Percentiles rank a stretch among this genome's conserved stretches.
Evolutionary conservation across 495 filamentous ascomycete species (phyloP).

Genomic region (Poronia punctata): DNA sequence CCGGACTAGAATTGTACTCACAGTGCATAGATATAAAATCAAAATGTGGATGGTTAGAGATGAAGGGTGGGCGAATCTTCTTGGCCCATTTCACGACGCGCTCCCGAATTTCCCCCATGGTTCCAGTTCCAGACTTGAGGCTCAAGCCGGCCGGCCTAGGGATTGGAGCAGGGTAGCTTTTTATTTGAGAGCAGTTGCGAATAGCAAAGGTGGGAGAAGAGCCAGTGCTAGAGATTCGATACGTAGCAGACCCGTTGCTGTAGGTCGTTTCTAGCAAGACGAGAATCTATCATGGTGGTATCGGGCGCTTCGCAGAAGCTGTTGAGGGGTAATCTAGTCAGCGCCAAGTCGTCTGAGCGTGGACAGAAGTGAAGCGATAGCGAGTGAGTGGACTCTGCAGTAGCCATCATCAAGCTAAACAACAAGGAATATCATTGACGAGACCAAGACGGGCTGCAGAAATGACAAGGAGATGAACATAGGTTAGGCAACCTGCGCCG

Average conservation of each 20-base stretch:
- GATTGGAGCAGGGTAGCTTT: not conserved
- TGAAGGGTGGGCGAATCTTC: slow-evolving; percentile 41
- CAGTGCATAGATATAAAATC: slow-evolving; percentile 86
- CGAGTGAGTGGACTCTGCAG: too few species aligned
- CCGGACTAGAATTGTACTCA: slow-evolving; percentile 27
- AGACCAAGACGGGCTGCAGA: too few species aligned
- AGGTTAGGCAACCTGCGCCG: too few species aligned
- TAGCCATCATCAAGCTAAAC: too few species aligned
- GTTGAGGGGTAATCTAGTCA: too few species aligned
- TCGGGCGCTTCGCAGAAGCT: too few species aligned
- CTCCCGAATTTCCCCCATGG: slow-evolving; percentile 15
- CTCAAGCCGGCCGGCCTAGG: too few species aligned
- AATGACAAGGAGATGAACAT: too few species aligned
- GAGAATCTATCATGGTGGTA: slow-evolving; percentile 18
- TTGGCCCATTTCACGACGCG: slow-evolving; percentile 34
- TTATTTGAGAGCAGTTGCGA: not conserved
- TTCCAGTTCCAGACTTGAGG: too few species aligned
- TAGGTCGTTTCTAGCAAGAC: slow-evolving; percentile 19
- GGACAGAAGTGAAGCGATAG: too few species aligned
- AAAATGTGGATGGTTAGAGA: slow-evolving; percentile 53
- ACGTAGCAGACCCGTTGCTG: slow-evolving; percentile 18
- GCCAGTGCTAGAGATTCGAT: slow-evolving; percentile 17
- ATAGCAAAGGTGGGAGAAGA: slow-evolving; percentile 7
- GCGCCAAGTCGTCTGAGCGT: too few species aligned
- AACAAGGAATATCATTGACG: too few species aligned